Percentiles rank a stretch among this genome's conserved stretches.
Evolutionary conservation across 2,329 filamentous ascomycete species (phyloP).

Genomic region (Diplodia mutila): DNA sequence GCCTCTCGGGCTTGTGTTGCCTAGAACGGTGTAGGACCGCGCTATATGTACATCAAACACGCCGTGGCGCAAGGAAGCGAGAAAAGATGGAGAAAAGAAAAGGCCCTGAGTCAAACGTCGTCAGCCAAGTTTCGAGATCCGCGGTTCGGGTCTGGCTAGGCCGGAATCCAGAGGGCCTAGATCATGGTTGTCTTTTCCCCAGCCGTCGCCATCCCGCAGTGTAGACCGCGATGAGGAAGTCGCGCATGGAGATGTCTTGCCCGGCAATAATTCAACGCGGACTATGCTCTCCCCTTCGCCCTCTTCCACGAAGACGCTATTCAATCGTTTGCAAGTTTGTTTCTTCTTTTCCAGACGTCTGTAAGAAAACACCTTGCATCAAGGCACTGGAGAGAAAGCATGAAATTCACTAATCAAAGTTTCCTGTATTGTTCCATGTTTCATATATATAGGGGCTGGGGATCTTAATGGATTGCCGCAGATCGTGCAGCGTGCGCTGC

Average conservation of each 20-base stretch:
- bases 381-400: background rate
- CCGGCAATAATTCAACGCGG: no score
- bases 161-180: background rate
- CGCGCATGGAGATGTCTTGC: no score
- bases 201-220: background rate
- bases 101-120: background rate
- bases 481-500: background rate
- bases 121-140: background rate
- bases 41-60: background rate
- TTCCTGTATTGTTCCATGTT: slow-evolving; percentile 12
- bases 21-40: background rate
- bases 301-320: background rate
- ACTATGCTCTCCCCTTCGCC: background rate
- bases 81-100: background rate
- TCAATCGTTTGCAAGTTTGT: no score
- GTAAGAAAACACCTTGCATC: background rate
- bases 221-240: background rate
- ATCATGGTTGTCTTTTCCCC: background rate
- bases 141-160: background rate
- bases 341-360: no score
- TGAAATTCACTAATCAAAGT: background rate
- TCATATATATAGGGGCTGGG: background rate
- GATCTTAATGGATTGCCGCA: background rate
- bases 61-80: background rate
- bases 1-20: background rate